Percentiles rank a stretch among this genome's conserved stretches.
These are phyloP conservation scores for Sanghuangporus baumii DNA, from an alignment of 1,284 basidiomycete genomes.

Conservation along the genomic window DNA sequence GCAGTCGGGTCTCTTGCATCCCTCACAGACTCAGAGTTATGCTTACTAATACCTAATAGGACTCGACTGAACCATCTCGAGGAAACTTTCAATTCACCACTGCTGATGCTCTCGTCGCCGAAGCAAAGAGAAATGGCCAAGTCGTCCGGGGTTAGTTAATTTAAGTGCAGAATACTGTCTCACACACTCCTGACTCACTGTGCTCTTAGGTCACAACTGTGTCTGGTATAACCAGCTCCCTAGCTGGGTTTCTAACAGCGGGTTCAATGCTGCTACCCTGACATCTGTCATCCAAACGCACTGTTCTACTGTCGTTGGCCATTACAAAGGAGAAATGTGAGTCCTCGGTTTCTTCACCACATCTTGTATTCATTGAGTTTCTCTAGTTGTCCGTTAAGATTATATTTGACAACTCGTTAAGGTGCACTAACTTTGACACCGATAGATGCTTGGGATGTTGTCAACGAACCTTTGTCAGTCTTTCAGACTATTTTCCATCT, in stretches of 20 bases:
- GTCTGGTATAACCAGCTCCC: slow-evolving; percentile 25
- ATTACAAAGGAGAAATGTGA: slow-evolving; percentile 20
- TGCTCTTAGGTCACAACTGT: slow-evolving; percentile 16
- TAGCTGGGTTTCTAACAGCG: slow-evolving; percentile 21
- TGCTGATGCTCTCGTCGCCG: slow-evolving; percentile 24
- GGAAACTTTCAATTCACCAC: slow-evolving; percentile 25
- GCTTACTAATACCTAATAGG: slow-evolving; percentile 2
- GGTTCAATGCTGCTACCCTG: slow-evolving; percentile 20
- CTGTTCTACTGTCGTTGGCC: slow-evolving; percentile 18
- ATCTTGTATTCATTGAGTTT: neutral
- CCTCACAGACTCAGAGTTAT: neutral
- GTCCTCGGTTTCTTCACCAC: neutral
- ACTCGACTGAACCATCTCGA: slow-evolving; percentile 22
- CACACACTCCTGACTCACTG: neutral
- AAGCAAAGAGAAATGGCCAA: slow-evolving; percentile 24
- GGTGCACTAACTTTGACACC: neutral
- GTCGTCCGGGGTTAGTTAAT: slow-evolving; percentile 15
- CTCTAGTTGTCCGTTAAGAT: neutral
- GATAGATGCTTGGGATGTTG: slow-evolving; percentile 20
- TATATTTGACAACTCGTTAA: neutral
- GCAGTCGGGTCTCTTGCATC: neutral
- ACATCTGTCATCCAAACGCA: slow-evolving; percentile 22
- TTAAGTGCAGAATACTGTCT: neutral
- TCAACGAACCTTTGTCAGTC: slow-evolving; percentile 19
- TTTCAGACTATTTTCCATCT: neutral